Conservation (phyloP, 345 rosid genomes). For the Eucalyptus pauciflora region DNA sequence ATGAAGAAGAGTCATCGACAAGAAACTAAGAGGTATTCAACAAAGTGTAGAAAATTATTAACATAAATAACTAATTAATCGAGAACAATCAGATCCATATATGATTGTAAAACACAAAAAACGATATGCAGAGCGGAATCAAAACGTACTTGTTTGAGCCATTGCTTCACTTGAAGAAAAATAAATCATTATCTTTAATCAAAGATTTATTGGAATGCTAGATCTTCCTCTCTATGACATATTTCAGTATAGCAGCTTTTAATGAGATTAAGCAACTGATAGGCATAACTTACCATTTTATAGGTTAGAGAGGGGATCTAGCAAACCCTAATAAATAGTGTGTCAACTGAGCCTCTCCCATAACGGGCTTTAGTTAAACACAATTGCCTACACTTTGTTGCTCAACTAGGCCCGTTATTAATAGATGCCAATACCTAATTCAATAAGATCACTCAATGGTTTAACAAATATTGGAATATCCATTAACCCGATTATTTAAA, state of each 20-base stretch:
- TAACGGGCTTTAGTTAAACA: accelerated
- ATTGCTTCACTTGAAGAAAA: too few relatives aligned
- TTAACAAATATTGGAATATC: too few relatives aligned
- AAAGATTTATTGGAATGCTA: too few relatives aligned
- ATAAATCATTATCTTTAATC: too few relatives aligned
- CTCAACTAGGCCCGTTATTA: accelerated
- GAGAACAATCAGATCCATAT: too few relatives aligned
- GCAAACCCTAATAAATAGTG: too few relatives aligned
- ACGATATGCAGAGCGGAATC: accelerated
- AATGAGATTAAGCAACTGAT: too few relatives aligned
- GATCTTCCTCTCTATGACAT: accelerated
- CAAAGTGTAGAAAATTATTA: too few relatives aligned
- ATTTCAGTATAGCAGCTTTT: accelerated
- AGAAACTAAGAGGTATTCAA: not conserved
- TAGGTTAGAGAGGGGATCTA: accelerated
- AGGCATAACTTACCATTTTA: accelerated
- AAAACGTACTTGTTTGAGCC: accelerated
- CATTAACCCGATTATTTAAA: too few relatives aligned
- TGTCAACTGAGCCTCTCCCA: accelerated
- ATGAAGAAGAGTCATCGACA: not conserved
- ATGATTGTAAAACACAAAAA: too few relatives aligned
- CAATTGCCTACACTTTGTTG: accelerated
- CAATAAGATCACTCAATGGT: too few relatives aligned
- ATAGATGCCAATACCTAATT: accelerated
- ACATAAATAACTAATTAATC: too few relatives aligned